Conservation (phyloP, 2,329 filamentous ascomycete genomes). For the Verticillium longisporum region DNA sequence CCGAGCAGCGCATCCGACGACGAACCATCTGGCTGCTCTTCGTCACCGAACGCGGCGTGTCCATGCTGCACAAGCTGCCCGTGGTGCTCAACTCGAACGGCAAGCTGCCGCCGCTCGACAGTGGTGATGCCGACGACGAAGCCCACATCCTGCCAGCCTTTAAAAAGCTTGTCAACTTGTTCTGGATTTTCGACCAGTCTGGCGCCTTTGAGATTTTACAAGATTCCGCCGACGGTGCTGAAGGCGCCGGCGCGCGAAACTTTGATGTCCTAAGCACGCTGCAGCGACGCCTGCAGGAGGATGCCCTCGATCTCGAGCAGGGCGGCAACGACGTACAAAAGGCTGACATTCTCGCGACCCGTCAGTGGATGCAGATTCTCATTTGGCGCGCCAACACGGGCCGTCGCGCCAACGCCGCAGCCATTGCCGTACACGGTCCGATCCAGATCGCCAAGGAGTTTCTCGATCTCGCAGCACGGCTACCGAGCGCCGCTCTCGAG, state of each 20-base stretch:
- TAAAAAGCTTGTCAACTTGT: slow-evolving; percentile 39
- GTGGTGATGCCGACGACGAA: slow-evolving; percentile 24
- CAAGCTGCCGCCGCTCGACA: slow-evolving; percentile 25
- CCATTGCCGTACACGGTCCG: slow-evolving; percentile 24
- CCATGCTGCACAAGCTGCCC: slow-evolving; percentile 42
- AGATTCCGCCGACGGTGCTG: slow-evolving; percentile 24
- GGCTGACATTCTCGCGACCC: slow-evolving; percentile 40
- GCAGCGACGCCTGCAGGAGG: slow-evolving; percentile 34
- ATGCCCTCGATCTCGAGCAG: slow-evolving; percentile 26
- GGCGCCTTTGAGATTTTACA: slow-evolving; percentile 39
- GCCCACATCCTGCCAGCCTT: slow-evolving; percentile 40
- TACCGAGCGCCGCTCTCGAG: slow-evolving; percentile 39
- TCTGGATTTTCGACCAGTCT: slow-evolving; percentile 43
- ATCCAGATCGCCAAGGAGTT: slow-evolving; percentile 39
- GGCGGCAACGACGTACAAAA: slow-evolving; percentile 39
- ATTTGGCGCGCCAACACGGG: slow-evolving; percentile 32
- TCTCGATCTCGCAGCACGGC: slow-evolving; percentile 30
- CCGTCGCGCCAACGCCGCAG: slow-evolving; percentile 10
- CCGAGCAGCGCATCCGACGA: slow-evolving; percentile 36
- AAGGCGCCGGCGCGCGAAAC: slow-evolving; percentile 15
- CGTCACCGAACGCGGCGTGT: slow-evolving; percentile 40
- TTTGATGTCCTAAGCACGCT: slow-evolving; percentile 27
- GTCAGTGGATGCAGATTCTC: slow-evolving; percentile 44
- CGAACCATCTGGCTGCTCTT: slow-evolving; percentile 29
- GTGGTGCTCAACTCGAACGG: slow-evolving; percentile 34